Conservation (phyloP, 805 yeast species). For the Candida patagonica region DNA sequence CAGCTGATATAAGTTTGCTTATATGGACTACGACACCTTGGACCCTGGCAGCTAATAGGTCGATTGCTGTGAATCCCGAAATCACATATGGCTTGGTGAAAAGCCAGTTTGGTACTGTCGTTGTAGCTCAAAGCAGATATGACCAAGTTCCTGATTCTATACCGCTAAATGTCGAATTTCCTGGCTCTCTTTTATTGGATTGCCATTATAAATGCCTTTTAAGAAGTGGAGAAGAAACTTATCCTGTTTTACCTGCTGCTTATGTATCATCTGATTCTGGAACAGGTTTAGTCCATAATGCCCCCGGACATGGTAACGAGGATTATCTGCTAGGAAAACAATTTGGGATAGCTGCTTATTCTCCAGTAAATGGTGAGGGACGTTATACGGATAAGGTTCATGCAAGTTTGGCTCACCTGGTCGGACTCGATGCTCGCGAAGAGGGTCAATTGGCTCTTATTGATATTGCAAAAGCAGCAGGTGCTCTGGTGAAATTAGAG, state of each 20-base stretch:
- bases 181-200: conserved; percentile 36
- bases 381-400: conserved; percentile 35
- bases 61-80: conserved; percentile 59
- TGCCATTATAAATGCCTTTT: conserved; percentile 51
- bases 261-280: conserved; percentile 80
- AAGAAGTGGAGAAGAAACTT: conserved; percentile 24
- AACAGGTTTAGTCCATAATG: conserved; percentile 93
- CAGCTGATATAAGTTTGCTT: conserved; percentile 16
- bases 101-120: conserved; percentile 33
- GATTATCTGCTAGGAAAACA: conserved; percentile 67
- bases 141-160: conserved; percentile 10
- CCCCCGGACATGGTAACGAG: conserved; percentile 97
- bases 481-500: conserved; percentile 42
- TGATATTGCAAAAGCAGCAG: conserved; percentile 31
- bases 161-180: conserved; percentile 21
- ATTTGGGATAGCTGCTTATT: conserved; percentile 48
- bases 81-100: conserved; percentile 48
- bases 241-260: conserved; percentile 65
- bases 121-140: conserved; percentile 43
- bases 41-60: conserved; percentile 86
- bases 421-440: conserved; percentile 53
- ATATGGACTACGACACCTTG: conserved; percentile 99
- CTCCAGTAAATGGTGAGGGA: conserved; percentile 77
- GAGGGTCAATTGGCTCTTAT: conserved; percentile 45
- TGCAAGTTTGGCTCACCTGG: conserved; percentile 27